Evolutionary conservation across 2,329 filamentous ascomycete genomes (phyloP).

Genomic region (Aspergillus sp.): DNA sequence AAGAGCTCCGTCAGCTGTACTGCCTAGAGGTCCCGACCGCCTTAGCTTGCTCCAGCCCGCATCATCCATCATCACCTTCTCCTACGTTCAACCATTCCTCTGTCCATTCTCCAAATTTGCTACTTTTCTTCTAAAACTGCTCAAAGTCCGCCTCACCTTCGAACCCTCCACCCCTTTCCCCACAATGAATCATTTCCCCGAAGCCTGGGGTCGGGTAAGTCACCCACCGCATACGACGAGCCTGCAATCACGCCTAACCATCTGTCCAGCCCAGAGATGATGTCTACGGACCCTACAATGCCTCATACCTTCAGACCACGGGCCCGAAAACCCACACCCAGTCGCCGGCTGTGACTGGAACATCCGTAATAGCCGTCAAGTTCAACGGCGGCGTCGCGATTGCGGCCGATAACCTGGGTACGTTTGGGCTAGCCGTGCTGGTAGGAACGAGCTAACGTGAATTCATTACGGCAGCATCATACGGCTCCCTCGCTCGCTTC

Average conservation of each 20-base stretch:
- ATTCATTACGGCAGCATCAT: conserved; percentile 66
- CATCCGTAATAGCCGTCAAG: conserved; percentile 91
- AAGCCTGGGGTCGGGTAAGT: conserved; percentile 63
- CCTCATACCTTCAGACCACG: conserved; percentile 71
- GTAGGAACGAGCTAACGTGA: not conserved
- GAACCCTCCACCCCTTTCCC: not conserved
- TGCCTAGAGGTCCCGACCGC: conserved; percentile 24
- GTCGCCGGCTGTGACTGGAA: conserved; percentile 90
- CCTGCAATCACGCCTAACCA: conserved; percentile 36
- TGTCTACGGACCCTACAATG: conserved; percentile 91
- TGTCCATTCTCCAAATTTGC: not conserved
- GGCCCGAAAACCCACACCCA: conserved; percentile 84
- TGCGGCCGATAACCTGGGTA: conserved; percentile 94
- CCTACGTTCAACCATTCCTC: conserved; percentile 6
- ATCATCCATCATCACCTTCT: conserved; percentile 12
- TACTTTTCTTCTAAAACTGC: not conserved
- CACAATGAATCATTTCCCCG: conserved; percentile 65
- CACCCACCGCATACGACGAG: conserved; percentile 10
- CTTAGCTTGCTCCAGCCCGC: not conserved
- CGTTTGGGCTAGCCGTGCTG: conserved; percentile 18
- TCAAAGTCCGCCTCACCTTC: not conserved
- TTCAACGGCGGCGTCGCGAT: conserved; percentile 96
- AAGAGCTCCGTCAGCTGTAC: conserved; percentile 39
- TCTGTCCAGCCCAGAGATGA: conserved; percentile 82
- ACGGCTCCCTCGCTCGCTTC: conserved; percentile 95